A percentile compares a stretch with the other conserved stretches of the same genome.
Evolutionary conservation across 2,329 filamentous ascomycete species (phyloP).

Genomic region (Madurella fahalii): DNA sequence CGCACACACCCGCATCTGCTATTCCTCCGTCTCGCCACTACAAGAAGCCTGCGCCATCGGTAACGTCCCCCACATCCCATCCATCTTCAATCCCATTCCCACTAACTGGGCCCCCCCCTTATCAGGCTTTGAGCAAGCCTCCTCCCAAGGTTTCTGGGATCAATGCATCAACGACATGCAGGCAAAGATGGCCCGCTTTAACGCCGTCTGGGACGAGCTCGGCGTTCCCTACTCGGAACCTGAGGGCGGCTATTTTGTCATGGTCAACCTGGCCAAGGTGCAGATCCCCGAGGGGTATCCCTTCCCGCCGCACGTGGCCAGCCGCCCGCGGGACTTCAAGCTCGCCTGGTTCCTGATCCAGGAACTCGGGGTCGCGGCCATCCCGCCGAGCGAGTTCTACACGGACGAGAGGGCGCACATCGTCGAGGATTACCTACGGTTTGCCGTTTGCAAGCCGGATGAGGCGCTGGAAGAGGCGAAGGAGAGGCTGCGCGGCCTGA

Average conservation of each 20-base stretch:
- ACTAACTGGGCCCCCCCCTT: background rate
- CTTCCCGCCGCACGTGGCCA: slow-evolving; percentile 85
- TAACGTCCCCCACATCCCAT: background rate
- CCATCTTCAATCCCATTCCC: background rate
- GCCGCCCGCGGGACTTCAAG: slow-evolving; percentile 86
- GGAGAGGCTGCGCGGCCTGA: slow-evolving; percentile 67
- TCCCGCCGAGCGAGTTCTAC: slow-evolving; percentile 96
- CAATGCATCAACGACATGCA: slow-evolving; percentile 82
- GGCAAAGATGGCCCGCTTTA: slow-evolving; percentile 81
- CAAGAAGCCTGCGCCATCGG: slow-evolving; percentile 90
- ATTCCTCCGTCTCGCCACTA: slow-evolving; percentile 84
- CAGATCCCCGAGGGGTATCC: slow-evolving; percentile 77
- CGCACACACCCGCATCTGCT: slow-evolving; percentile 95
- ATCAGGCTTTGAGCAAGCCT: slow-evolving; percentile 76
- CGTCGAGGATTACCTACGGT: slow-evolving; percentile 88
- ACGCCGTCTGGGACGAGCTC: slow-evolving; percentile 72
- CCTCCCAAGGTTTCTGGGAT: slow-evolving; percentile 82
- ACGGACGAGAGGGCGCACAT: slow-evolving; percentile 78
- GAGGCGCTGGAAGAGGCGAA: slow-evolving; percentile 76
- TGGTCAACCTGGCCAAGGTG: slow-evolving; percentile 89
- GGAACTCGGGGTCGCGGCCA: slow-evolving; percentile 91
- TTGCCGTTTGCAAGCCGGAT: slow-evolving; percentile 95
- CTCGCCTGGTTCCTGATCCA: slow-evolving; percentile 95
- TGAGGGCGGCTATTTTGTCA: slow-evolving; percentile 95
- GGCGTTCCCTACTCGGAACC: slow-evolving; percentile 81